These are phyloP conservation scores for Ophiostoma ulmi DNA, from an alignment of 2,329 filamentous ascomycete species.

Conservation along the genomic window DNA sequence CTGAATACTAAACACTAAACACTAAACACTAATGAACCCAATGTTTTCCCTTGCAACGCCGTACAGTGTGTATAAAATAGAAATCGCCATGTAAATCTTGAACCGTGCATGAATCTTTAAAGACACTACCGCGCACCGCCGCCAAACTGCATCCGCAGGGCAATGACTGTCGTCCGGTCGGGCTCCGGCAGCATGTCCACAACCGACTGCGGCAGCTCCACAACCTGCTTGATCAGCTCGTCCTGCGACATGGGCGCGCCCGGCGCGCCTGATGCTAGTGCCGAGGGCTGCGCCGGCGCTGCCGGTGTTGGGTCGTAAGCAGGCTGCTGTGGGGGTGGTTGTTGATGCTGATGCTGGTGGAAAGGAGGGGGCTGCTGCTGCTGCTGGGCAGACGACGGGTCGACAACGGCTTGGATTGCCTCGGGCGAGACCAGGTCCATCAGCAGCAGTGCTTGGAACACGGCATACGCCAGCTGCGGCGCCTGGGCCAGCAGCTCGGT, in stretches of 20 bases:
- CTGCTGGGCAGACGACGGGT: slow-evolving; percentile 26
- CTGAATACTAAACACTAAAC: not conserved
- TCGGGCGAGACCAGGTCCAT: slow-evolving; percentile 88
- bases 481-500: slow-evolving; percentile 82
- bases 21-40: not conserved
- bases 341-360: slow-evolving; percentile 40
- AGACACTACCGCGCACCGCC: slow-evolving; percentile 19
- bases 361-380: not conserved
- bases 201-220: slow-evolving; percentile 72
- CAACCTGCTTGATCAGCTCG: slow-evolving; percentile 71
- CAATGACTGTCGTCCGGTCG: slow-evolving; percentile 73
- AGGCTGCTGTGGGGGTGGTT: slow-evolving; percentile 31
- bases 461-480: slow-evolving; percentile 87
- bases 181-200: slow-evolving; percentile 73
- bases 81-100: not conserved
- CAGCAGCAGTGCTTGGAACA: slow-evolving; percentile 88
- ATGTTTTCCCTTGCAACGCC: slow-evolving; percentile 9
- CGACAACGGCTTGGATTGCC: slow-evolving; percentile 71
- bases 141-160: slow-evolving; percentile 48
- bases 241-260: slow-evolving; percentile 51
- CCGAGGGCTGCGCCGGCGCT: not conserved
- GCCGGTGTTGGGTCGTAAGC: slow-evolving; percentile 33
- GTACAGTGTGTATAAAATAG: not conserved
- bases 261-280: slow-evolving; percentile 3
- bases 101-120: not conserved